Conservation (phyloP, 2,329 filamentous ascomycete genomes). For the Leptodontidium sp. region DNA sequence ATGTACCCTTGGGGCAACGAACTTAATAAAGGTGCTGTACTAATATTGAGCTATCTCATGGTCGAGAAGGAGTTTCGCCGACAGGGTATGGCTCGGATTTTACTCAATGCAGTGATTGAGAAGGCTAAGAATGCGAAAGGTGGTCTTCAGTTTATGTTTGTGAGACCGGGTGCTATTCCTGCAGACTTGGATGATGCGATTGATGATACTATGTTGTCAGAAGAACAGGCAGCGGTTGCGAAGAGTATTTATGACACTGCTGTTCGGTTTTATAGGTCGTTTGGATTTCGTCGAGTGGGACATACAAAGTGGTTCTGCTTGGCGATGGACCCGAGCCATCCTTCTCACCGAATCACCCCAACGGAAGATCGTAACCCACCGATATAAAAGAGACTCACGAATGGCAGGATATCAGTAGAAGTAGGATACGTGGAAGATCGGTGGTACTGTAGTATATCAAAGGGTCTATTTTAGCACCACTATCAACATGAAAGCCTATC, state of each 20-base stretch:
- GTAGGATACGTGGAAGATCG: no score
- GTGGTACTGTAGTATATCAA: no score
- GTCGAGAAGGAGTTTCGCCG: slow-evolving; percentile 16
- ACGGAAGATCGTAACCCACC: slow-evolving; percentile 1
- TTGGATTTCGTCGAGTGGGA: slow-evolving; percentile 23
- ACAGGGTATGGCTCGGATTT: not conserved
- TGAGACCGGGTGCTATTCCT: slow-evolving; percentile 14
- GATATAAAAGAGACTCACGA: not conserved
- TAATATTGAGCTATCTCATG: slow-evolving; percentile 10
- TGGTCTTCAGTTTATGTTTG: slow-evolving; percentile 16
- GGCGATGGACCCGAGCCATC: slow-evolving; percentile 16
- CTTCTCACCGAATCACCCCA: not conserved
- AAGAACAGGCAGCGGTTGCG: not conserved
- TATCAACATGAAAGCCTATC: no score
- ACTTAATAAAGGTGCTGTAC: slow-evolving; percentile 4
- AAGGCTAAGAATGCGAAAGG: slow-evolving; percentile 10
- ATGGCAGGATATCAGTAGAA: not conserved
- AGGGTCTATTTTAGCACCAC: no score
- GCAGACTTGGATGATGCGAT: not conserved
- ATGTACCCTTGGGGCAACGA: slow-evolving; percentile 1
- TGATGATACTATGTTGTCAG: not conserved
- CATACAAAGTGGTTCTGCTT: slow-evolving; percentile 21
- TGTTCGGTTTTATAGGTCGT: slow-evolving; percentile 13
- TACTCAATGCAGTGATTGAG: slow-evolving; percentile 2
- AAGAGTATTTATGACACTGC: slow-evolving; percentile 12